Evolutionary conservation across 1,284 basidiomycete genomes (phyloP), one percentile per base, ranked within the genome.

Genomic region (Cutaneotrichosporon sp.): DNA sequence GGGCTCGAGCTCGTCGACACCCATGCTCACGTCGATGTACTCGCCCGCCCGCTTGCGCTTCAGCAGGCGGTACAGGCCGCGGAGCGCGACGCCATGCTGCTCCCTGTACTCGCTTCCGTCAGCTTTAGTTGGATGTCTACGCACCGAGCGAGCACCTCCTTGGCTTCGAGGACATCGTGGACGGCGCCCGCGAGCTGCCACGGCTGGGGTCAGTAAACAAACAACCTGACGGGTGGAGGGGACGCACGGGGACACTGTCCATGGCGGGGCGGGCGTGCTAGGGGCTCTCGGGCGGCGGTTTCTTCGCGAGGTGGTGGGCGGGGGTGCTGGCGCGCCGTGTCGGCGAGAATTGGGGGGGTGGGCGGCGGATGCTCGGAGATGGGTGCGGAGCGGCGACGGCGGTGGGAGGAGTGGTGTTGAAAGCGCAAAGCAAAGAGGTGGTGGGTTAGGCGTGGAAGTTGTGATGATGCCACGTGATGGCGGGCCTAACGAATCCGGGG

Each of bases 31-130:
- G 16, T 42, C 54, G 6, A 73, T 71, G 54, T 75, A 74, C 18
- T 63, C 67, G 11, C 54, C 46, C 3, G 43, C 62, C 11, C 68
- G 60, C 34, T 64, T 63, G 2, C 72, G 69, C 43, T 69, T 62
- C n/a, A 73, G 45, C 66, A 75, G 54, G 31, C 69, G 56, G 52
- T 72, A 73, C 27, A 75, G 63, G 27, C 66, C 61, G 38, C 65
- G 66, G 14, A 76, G 65, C 2, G 69, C 65, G 8, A 59, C 60
- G 29, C 71, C 71, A 62, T 77, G 74, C 45, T 64, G 59, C 9
- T 69, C 62, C 49, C 54, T 56, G 11, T 69, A 60, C 20, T 69
- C 67, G 38, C 71, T 73, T 50, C 7, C 4, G 52, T 31, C 18
- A 53, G 51, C 25, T 18, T 36, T n/a, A n/a, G n/a, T n/a, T n/a